phyloP scores from a whole-genome alignment of 75 land plant species.

The Sequoia sempervirens region DNA sequence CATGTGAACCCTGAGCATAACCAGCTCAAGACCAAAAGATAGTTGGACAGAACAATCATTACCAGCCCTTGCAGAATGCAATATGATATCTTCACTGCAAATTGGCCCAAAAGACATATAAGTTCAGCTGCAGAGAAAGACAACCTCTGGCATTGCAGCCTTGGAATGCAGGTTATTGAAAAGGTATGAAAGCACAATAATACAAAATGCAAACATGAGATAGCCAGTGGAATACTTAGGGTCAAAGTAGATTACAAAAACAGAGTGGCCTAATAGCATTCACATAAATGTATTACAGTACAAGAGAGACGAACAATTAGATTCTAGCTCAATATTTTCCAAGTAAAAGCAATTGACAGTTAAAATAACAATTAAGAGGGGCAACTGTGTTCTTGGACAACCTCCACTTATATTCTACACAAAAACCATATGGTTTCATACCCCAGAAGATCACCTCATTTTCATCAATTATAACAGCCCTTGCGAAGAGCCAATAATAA shows the following conservation, averaged over 20 bases:
- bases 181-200: too few species aligned
- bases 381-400: too few species aligned
- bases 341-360: not conserved
- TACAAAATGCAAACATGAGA: too few species aligned
- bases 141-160: too few species aligned
- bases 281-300: not conserved
- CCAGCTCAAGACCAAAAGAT: too few species aligned
- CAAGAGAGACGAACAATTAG: not conserved
- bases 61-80: not conserved
- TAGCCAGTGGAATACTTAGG: not conserved
- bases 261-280: too few species aligned
- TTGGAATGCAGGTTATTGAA: too few species aligned
- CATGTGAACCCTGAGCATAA: too few species aligned
- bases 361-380: too few species aligned
- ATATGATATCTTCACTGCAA: too few species aligned
- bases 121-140: too few species aligned
- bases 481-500: not conserved
- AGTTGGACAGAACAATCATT: not conserved
- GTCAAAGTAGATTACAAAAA: not conserved
- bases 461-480: not conserved
- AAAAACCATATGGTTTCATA: slow-evolving; percentile 1
- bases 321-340: not conserved
- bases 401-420: not conserved
- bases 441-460: not conserved
- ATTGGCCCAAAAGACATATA: not conserved